phyloP scores from a whole-genome alignment of 441 rosid genomes.

The Syzygium malaccense region DNA sequence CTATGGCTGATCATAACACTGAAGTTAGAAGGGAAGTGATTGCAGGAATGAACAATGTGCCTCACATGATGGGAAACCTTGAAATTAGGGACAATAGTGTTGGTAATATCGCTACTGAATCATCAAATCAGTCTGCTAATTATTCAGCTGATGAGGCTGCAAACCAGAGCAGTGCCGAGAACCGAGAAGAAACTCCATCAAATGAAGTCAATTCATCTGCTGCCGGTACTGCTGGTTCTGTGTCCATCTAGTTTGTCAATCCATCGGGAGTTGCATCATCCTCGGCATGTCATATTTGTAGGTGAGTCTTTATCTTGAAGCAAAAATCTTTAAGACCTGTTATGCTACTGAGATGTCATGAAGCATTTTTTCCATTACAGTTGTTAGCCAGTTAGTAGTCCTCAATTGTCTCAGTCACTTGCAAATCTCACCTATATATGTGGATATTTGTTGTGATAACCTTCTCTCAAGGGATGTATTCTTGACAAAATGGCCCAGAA shows the following conservation, averaged over 20 bases:
- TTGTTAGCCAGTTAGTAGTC: neutral
- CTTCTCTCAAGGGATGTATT: neutral
- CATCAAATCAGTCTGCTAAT: slow-evolving; percentile 25
- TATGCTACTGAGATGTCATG: neutral
- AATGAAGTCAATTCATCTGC: slow-evolving; percentile 18
- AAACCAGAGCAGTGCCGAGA: slow-evolving; percentile 10
- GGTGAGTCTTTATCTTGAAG: slow-evolving; percentile 20
- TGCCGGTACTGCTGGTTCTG: slow-evolving; percentile 29
- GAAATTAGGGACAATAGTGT: slow-evolving; percentile 45
- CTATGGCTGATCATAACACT: slow-evolving; percentile 40
- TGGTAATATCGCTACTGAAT: slow-evolving; percentile 25
- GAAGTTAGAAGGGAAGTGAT: slow-evolving; percentile 46
- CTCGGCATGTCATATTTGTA: slow-evolving; percentile 53
- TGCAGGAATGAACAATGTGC: slow-evolving; percentile 42
- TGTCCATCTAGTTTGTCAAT: slow-evolving; percentile 20
- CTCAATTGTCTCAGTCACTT: neutral
- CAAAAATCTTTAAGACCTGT: neutral
- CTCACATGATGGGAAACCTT: slow-evolving; percentile 42
- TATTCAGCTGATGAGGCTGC: slow-evolving; percentile 16
- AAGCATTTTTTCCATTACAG: neutral
- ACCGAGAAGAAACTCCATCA: slow-evolving; percentile 12
- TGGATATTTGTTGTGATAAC: neutral
- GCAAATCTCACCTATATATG: neutral
- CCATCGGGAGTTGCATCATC: slow-evolving; percentile 23
- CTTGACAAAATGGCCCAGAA: neutral